phyloP scores from a whole-genome alignment of 2,329 filamentous ascomycete genomes.

The Colletotrichum sublineola region DNA sequence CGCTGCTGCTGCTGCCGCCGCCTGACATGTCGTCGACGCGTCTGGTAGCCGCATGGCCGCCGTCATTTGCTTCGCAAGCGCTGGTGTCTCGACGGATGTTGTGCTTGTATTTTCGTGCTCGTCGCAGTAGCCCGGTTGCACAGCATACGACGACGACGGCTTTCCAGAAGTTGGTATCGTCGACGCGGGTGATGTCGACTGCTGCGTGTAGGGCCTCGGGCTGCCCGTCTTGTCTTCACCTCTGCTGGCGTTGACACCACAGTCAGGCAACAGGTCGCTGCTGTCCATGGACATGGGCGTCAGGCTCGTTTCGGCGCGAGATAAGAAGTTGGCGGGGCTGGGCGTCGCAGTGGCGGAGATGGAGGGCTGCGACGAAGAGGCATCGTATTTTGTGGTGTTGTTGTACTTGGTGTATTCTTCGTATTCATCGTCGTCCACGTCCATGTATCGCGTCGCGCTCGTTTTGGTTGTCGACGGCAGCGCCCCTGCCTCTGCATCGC shows the following conservation, averaged over 20 bases:
- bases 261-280: constrained; percentile 43
- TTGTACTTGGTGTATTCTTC: constrained; percentile 14
- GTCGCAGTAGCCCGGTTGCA: background rate
- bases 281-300: constrained; percentile 51
- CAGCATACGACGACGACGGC: constrained; percentile 11
- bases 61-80: background rate
- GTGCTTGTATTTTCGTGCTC: background rate
- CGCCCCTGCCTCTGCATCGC: constrained; percentile 9
- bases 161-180: constrained; percentile 15
- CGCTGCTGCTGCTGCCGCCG: background rate
- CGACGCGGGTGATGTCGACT: background rate
- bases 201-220: constrained; percentile 1
- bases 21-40: background rate
- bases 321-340: constrained; percentile 43
- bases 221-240: constrained; percentile 15
- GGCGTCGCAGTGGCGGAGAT: constrained; percentile 43
- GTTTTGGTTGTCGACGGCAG: background rate
- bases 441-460: background rate
- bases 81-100: background rate
- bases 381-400: constrained; percentile 32
- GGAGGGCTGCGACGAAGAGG: constrained; percentile 32
- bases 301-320: constrained; percentile 47
- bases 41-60: constrained; percentile 20
- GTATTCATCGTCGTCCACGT: constrained; percentile 1
- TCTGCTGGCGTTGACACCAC: constrained; percentile 2